Conservation (phyloP, 2,329 filamentous ascomycete species). For the Alternaria sp. region DNA sequence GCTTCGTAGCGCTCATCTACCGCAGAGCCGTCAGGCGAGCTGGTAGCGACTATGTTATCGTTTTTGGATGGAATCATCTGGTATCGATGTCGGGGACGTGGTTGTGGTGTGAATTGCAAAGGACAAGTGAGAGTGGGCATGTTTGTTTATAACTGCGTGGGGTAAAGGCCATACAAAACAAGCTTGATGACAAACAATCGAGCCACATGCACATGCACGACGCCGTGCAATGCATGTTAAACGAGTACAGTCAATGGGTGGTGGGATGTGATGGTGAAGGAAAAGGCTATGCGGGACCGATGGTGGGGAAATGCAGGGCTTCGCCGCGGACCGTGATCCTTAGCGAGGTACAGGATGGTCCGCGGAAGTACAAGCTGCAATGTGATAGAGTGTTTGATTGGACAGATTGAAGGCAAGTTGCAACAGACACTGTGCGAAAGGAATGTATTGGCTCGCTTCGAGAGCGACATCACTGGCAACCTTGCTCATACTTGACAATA, state of each 20-base stretch:
- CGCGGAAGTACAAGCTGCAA: neutral
- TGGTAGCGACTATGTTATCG: neutral
- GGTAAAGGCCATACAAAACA: neutral
- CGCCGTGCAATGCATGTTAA: neutral
- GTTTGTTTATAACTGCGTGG: neutral
- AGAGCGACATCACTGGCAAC: neutral
- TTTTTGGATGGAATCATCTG: conserved; percentile 26
- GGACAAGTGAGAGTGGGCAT: neutral
- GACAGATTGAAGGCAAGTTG: neutral
- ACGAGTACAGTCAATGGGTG: neutral
- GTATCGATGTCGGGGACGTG: conserved; percentile 18
- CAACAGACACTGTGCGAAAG: neutral
- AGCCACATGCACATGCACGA: neutral
- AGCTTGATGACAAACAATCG: neutral
- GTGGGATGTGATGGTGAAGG: neutral
- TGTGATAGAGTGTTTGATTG: neutral
- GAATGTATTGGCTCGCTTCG: neutral
- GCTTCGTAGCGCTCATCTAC: neutral
- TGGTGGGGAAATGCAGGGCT: neutral
- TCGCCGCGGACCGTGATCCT: neutral
- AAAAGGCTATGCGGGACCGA: neutral
- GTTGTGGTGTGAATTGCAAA: neutral
- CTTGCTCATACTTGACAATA: neutral
- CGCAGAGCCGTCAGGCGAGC: neutral
- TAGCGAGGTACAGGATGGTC: neutral